These are phyloP conservation scores for Pythium scleroteichum DNA, from an alignment of 352 stramenopile species.

Conservation along the genomic window DNA sequence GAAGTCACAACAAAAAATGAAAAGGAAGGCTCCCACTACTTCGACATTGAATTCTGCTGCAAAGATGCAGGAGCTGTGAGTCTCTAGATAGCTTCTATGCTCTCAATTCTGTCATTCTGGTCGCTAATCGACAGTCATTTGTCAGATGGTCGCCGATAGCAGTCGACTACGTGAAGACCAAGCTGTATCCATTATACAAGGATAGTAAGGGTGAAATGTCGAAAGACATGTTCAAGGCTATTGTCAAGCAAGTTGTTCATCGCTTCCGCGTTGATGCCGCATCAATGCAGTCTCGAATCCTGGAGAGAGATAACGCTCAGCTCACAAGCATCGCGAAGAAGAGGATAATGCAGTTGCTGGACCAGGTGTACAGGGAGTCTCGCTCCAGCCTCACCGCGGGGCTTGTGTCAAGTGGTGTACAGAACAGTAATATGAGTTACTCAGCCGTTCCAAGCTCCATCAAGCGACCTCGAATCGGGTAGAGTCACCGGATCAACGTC, in stretches of 20 bases:
- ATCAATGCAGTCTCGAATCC: slow-evolving; percentile 57
- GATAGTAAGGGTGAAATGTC: slow-evolving; percentile 54
- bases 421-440: slow-evolving; percentile 5
- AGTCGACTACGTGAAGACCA: slow-evolving; percentile 79
- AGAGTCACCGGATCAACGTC: not conserved
- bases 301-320: slow-evolving; percentile 32
- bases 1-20: not conserved
- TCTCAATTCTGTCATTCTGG: no score
- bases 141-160: slow-evolving; percentile 52
- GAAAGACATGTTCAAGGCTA: slow-evolving; percentile 77
- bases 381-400: not conserved
- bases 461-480: slow-evolving; percentile 7
- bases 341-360: slow-evolving; percentile 64
- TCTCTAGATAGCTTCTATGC: no score
- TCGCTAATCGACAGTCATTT: no score
- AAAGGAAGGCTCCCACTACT: no score
- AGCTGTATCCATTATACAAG: slow-evolving; percentile 83
- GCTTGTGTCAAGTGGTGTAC: not conserved
- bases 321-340: slow-evolving; percentile 63
- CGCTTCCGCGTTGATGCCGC: slow-evolving; percentile 61
- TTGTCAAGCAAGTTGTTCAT: slow-evolving; percentile 69
- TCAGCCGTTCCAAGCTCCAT: slow-evolving; percentile 1
- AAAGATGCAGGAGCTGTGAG: slow-evolving; percentile 4
- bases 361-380: slow-evolving; percentile 46
- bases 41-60: no score